Conservation (phyloP, 441 rosid genomes). For the Eutrema salsugineum region DNA sequence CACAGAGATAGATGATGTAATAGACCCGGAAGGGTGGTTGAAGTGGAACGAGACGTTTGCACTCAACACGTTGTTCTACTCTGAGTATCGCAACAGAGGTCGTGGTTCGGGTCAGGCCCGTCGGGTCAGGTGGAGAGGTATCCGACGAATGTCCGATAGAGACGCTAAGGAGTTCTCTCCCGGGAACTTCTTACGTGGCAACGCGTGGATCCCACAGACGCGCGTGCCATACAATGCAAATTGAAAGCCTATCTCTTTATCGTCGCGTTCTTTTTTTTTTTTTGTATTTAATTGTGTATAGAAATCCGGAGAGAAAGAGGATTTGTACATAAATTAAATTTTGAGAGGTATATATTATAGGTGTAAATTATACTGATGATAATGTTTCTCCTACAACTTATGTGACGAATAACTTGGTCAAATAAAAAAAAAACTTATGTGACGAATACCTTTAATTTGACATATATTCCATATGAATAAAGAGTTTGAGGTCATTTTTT, state of each 20-base stretch:
- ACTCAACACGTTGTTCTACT: constrained; percentile 46
- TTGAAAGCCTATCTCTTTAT: background rate
- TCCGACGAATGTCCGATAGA: constrained; percentile 2
- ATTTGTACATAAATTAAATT: background rate
- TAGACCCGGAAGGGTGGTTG: constrained; percentile 60
- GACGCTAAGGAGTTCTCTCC: constrained; percentile 54
- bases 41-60: constrained; percentile 47
- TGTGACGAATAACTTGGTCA: background rate
- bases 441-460: no score
- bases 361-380: background rate
- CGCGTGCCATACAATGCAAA: constrained; percentile 46
- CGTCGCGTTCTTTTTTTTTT: background rate
- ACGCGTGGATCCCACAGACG: constrained; percentile 69
- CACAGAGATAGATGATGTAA: constrained; percentile 43
- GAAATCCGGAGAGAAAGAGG: background rate
- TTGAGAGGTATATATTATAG: background rate
- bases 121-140: constrained; percentile 30
- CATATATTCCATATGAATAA: no score
- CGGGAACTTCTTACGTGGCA: constrained; percentile 66
- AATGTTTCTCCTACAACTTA: background rate
- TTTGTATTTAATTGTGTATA: background rate
- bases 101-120: constrained; percentile 36
- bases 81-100: constrained; percentile 53
- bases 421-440: no score
- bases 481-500: no score